phyloP scores from a whole-genome alignment of 345 rosid genomes.

The Isatis tinctoria region DNA sequence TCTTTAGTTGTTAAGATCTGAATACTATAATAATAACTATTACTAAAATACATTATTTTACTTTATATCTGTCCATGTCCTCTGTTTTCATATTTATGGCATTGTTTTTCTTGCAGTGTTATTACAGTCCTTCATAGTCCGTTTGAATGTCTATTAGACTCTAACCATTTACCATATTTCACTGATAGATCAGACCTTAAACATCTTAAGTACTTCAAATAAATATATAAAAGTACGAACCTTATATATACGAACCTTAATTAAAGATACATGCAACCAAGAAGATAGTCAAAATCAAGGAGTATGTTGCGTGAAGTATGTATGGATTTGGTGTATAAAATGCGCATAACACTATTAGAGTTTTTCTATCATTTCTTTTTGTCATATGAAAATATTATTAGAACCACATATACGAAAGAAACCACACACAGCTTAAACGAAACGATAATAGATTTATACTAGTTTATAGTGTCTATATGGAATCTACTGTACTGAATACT shows the following conservation, averaged over 20 bases:
- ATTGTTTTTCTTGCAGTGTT: conserved; percentile 18
- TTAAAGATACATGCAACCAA: neutral
- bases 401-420: neutral
- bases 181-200: neutral
- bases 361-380: neutral
- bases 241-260: too few relatives aligned
- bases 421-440: neutral
- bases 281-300: neutral
- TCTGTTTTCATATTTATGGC: conserved; percentile 30
- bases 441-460: neutral
- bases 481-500: neutral
- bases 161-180: neutral
- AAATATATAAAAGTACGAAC: neutral
- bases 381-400: neutral
- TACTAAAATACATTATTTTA: neutral
- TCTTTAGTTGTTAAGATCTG: conserved; percentile 20
- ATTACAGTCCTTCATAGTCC: neutral
- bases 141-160: conserved; percentile 21
- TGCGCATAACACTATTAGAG: neutral
- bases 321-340: neutral
- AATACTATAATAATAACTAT: neutral
- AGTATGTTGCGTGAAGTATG: neutral
- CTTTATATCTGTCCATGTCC: neutral
- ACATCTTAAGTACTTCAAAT: neutral
- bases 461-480: neutral